Evolutionary conservation across 129 eudicot species (phyloP).

Genomic region (Lactuca sativa): DNA sequence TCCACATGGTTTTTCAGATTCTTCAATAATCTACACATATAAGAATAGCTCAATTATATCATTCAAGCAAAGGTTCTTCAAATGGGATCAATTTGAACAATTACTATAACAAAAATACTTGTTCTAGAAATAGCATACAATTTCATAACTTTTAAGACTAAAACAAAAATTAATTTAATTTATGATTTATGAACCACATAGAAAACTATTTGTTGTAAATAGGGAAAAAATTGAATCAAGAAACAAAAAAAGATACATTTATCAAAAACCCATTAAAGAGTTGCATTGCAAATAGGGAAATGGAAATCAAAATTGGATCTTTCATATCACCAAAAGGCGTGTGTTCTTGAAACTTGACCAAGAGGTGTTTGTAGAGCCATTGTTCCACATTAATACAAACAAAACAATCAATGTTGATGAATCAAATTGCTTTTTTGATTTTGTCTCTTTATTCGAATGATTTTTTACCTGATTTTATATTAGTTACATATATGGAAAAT

Average conservation of each 20-base stretch:
- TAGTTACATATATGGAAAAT: too few species aligned
- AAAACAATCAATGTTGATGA: constrained; percentile 17
- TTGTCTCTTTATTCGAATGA: constrained; percentile 10
- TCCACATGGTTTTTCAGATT: too few species aligned
- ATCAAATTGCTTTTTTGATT: constrained; percentile 1
- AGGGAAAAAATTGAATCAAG: background rate
- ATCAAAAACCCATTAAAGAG: background rate
- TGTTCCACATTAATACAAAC: constrained; percentile 19
- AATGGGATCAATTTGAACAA: constrained; percentile 7
- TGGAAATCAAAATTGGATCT: constrained; percentile 28
- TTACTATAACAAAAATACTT: background rate
- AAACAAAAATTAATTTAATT: background rate
- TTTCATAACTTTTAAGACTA: background rate
- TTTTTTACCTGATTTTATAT: too few species aligned
- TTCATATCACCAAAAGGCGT: constrained; percentile 33
- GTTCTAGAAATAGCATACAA: background rate
- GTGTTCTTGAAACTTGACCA: constrained; percentile 23
- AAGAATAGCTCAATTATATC: background rate
- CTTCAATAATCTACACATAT: too few species aligned
- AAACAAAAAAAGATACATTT: background rate
- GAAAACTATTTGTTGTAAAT: constrained; percentile 10
- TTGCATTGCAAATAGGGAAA: constrained; percentile 17
- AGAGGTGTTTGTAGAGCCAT: constrained; percentile 34
- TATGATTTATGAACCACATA: background rate
- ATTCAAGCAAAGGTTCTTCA: background rate